Percentiles rank a stretch among this genome's conserved stretches.
Evolutionary conservation across 345 rosid species (phyloP).

Genomic region (Salix arbutifolia): DNA sequence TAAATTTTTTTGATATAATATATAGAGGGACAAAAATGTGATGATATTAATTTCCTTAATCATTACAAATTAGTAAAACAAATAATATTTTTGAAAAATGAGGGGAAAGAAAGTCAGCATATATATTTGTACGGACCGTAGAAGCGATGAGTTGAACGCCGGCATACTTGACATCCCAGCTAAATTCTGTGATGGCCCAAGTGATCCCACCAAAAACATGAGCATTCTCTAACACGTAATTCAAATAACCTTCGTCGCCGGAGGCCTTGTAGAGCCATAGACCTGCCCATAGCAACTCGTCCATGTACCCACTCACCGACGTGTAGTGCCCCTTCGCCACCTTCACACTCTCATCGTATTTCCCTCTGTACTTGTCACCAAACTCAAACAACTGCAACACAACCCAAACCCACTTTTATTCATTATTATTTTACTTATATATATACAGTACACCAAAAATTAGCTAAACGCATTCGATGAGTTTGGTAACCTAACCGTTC

Average conservation of each 20-base stretch:
- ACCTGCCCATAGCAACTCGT: conserved; percentile 94
- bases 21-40: no score
- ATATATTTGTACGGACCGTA: no score
- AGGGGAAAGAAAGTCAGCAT: no score
- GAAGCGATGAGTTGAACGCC: conserved; percentile 71
- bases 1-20: no score
- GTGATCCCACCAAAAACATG: conserved; percentile 64
- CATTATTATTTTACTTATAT: background rate
- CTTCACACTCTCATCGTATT: conserved; percentile 64
- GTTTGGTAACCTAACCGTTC: background rate
- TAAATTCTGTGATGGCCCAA: conserved; percentile 92
- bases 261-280: conserved; percentile 93
- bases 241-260: conserved; percentile 55
- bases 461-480: conserved; percentile 2
- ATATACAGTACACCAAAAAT: background rate
- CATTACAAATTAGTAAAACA: no score
- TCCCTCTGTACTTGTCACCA: conserved; percentile 73
- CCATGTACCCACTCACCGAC: conserved; percentile 93
- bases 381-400: conserved; percentile 70
- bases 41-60: no score
- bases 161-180: conserved; percentile 97
- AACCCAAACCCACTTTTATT: background rate
- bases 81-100: no score
- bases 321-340: conserved; percentile 81
- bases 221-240: conserved; percentile 59